Base-by-base conservation (phyloP, 441 rosid species). In the Melastoma candidum region DNA sequence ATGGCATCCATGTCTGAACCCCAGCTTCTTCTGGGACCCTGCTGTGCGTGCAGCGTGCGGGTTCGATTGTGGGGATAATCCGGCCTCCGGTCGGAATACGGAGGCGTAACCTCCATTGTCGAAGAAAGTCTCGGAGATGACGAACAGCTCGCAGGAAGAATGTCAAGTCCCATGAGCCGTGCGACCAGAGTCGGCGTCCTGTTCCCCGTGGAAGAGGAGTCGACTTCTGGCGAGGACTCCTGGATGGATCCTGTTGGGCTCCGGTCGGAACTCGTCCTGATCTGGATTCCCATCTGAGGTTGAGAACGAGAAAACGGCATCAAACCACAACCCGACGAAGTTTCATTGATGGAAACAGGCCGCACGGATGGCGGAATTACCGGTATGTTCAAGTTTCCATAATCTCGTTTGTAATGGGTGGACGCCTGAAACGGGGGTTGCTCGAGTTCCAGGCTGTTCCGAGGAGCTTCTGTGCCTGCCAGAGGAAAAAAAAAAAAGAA, bases 131-230 rank as follows among this genome's bases (percentile, higher is more conserved):
- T 62, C 2, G 55, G 66, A 7, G 74, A 72, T 53, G 82, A 76
- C 11, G 76, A 59, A 13, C 72, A 65, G 53, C 59, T 56, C 12
- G 82, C 89, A 0, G 98, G 95, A 47, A 84, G 86, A 66, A 81
- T 77, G 47, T 92, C 98, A 29, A 92, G 95, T 44, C 98, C 98
- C 98, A 92, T 88, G 25, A 92, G 80, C 54, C 96, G 74, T 9
- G 97, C 98, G 0, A 92, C 94, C 47, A 92, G 69, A 57, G 72
- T 87, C 39, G 98, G 98, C 24, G 94, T 84, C 74, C 79, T 84
- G 59, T 13, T 45, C 12, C 80, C 66, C 22, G 77, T 81, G 1
- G 95, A 87, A 14, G 98, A 85, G 56, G 74, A 63, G 67, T 77
- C 70, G 45, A 73, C 74, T 48, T 80, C 87, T 45, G 88, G 74